Evolutionary conservation across 2,329 filamentous ascomycete genomes (phyloP), one percentile per base, ranked within the genome.

Genomic region (Botrytis deweyae): DNA sequence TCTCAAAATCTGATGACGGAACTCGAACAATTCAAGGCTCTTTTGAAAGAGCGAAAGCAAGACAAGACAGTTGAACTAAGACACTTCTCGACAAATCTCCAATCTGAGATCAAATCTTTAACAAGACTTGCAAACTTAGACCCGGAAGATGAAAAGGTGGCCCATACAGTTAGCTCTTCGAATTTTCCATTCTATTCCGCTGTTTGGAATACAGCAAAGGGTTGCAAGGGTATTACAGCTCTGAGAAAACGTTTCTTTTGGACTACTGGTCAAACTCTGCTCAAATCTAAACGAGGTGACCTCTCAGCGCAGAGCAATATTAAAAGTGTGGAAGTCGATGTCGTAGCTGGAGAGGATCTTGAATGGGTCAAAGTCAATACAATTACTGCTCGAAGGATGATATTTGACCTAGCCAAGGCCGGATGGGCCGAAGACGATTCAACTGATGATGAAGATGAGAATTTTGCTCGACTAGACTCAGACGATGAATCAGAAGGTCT

Each of bases 351-450:
- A 73, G 86, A 88, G 79, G 91, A 91, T 18, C 82, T 86, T 73
- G 86, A 89, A 78, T 93, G 91, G 91, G 86, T 90, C 72, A 92
- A 92, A 80, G 87, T 93, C 1, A 91, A 89, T 8, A 90, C 89
- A 7, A 83, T 91, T 38, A 90, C 88, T 0, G 87, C 91, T 76
- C 88, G 86, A 74, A 85, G 90, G 70, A 82, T 93, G 44, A 81
- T 92, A 29, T 91, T 90, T 79, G 91, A 93, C 77, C 85, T 92
- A 76, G 91, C 91, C 5, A 91, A 92, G 80, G 86, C 90, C 74
- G 90, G 91, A 18, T 91, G 89, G 87, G 87, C 89, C 76, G 81
- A 75, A 20, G 81, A 81, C 62, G 84, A 83, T 72, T 84, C 82
- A 18, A 81, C 81, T 44, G 84, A 84, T 73, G 85, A 86, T 14